Evolutionary conservation across 2,329 filamentous ascomycete genomes (phyloP).

Genomic region (Neonectria neomacrospora): DNA sequence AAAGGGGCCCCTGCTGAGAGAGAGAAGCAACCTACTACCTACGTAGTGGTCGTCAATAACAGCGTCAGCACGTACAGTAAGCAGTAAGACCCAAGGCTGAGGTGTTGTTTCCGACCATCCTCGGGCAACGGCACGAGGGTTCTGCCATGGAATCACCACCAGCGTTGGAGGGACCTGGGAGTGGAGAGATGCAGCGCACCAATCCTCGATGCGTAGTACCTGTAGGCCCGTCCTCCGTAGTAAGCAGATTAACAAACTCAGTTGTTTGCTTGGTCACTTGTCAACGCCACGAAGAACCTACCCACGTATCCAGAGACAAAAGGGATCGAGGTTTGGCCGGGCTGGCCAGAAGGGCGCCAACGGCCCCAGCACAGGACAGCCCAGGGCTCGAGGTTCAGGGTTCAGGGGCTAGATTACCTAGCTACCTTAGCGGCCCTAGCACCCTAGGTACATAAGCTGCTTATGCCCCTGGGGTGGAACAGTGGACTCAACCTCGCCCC

Average conservation of each 20-base stretch:
- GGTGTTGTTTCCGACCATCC: not conserved
- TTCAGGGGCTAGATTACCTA: constrained; percentile 24
- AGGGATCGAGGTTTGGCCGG: constrained; percentile 12
- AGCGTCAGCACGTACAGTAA: too few species aligned
- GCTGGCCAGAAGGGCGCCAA: constrained; percentile 9
- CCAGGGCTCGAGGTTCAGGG: constrained; percentile 16
- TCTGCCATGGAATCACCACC: not conserved
- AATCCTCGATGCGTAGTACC: too few species aligned
- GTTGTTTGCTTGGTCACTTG: constrained; percentile 12
- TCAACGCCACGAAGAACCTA: constrained; percentile 14
- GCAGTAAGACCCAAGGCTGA: not conserved
- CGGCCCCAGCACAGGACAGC: constrained; percentile 21
- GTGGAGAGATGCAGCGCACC: not conserved
- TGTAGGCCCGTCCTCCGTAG: not conserved
- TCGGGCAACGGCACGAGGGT: not conserved
- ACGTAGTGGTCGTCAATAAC: constrained; percentile 2
- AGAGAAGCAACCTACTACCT: too few species aligned
- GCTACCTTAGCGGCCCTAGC: constrained; percentile 12
- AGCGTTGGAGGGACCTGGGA: not conserved
- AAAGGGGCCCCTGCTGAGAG: constrained; percentile 14
- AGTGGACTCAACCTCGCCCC: constrained; percentile 6
- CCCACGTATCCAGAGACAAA: constrained; percentile 13
- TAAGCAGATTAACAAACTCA: not conserved
- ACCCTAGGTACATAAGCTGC: constrained; percentile 5
- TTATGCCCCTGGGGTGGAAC: constrained; percentile 9